Evolutionary conservation across 148 eudicot species (phyloP).

Genomic region (Fallopia convolvulus): DNA sequence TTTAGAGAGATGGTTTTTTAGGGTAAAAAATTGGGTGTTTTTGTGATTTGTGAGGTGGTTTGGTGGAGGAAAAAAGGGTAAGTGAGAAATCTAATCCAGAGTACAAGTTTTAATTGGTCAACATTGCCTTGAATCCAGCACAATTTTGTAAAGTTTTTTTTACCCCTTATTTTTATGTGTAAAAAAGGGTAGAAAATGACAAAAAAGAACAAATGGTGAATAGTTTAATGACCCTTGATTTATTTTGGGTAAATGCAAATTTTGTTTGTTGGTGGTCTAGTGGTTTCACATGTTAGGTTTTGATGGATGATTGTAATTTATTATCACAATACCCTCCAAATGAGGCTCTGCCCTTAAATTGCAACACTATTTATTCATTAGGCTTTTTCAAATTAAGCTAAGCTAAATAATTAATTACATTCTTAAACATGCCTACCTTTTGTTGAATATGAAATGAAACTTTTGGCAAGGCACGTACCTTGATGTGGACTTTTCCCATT

Average conservation of each 20-base stretch:
- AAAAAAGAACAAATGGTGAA: not conserved
- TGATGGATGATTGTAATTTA: not conserved
- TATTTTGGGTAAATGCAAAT: constrained; percentile 2
- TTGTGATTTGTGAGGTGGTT: not conserved
- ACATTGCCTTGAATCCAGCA: constrained; percentile 7
- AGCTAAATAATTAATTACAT: not conserved
- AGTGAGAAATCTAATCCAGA: not conserved
- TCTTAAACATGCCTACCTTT: not conserved
- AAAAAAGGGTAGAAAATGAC: not conserved
- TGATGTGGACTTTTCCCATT: not conserved
- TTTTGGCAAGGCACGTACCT: not conserved
- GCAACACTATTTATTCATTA: not conserved
- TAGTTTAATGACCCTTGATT: not conserved
- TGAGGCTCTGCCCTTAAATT: not conserved
- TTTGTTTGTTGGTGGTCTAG: not conserved
- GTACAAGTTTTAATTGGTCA: not conserved
- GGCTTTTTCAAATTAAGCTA: too few relatives aligned
- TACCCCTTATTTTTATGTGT: not conserved
- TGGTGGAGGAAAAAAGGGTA: not conserved
- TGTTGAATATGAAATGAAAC: too few relatives aligned
- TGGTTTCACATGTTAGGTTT: not conserved
- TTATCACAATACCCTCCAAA: not conserved
- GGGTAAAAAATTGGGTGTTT: not conserved
- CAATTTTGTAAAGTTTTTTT: not conserved
- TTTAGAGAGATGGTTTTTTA: not conserved